Conservation (phyloP, 2,329 filamentous ascomycete species). For the Aspergillus ruber region DNA sequence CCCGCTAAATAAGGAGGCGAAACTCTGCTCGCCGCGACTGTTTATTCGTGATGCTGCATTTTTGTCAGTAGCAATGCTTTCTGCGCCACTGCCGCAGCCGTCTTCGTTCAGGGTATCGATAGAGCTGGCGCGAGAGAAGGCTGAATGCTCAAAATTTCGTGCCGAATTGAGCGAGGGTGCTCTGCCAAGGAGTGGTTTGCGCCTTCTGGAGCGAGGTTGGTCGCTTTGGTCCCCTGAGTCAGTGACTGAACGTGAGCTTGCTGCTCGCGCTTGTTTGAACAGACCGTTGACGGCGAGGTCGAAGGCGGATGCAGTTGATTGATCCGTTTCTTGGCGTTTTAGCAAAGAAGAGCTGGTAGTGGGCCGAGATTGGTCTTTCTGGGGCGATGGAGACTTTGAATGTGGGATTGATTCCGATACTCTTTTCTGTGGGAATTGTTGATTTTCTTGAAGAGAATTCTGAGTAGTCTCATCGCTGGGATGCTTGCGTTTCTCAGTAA, state of each 20-base stretch:
- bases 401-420: conserved; percentile 10
- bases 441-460: conserved; percentile 13
- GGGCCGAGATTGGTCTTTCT: conserved; percentile 5
- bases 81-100: conserved; percentile 31
- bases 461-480: conserved; percentile 8
- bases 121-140: conserved; percentile 42
- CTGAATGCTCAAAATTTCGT: conserved; percentile 26
- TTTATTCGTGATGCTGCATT: conserved; percentile 16
- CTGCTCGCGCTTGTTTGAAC: conserved; percentile 33
- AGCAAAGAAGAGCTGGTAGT: conserved; percentile 6
- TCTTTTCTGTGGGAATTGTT: conserved; percentile 10
- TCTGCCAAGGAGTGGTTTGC: conserved; percentile 37
- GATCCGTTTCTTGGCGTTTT: conserved; percentile 12
- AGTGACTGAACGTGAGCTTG: conserved; percentile 22
- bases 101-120: conserved; percentile 45
- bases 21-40: conserved; percentile 20
- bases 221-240: conserved; percentile 14
- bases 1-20: conserved; percentile 26
- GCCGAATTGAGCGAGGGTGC: conserved; percentile 38
- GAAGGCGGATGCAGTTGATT: conserved; percentile 14
- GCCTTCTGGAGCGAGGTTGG: conserved; percentile 15
- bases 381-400: conserved; percentile 19
- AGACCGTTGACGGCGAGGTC: conserved; percentile 37
- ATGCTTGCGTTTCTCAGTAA: conserved; percentile 5
- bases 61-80: conserved; percentile 19